phyloP scores from a whole-genome alignment of 2,329 filamentous ascomycete genomes.

The Dactylonectria macrodidyma region DNA sequence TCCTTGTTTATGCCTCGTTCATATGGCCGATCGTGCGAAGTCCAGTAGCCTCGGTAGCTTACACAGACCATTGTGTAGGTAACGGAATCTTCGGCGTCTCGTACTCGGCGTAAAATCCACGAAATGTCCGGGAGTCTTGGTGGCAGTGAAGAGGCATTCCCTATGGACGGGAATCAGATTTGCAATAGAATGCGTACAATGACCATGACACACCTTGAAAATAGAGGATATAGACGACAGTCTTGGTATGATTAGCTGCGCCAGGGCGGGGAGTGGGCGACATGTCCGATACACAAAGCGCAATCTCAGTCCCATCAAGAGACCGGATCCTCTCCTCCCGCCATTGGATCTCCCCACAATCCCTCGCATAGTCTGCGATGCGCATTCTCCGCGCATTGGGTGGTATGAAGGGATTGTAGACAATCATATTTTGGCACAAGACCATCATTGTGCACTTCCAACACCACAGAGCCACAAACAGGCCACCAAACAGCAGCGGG shows the following conservation, averaged over 20 bases:
- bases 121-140: conserved; percentile 71
- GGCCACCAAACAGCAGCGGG: conserved; percentile 75
- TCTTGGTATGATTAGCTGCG: conserved; percentile 24
- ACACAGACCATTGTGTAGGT: conserved; percentile 67
- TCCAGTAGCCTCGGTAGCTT: conserved; percentile 84
- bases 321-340: conserved; percentile 72
- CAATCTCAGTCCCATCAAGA: conserved; percentile 76
- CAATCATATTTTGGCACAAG: conserved; percentile 84
- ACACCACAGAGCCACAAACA: conserved; percentile 75
- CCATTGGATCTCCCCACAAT: conserved; percentile 77
- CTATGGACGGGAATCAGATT: conserved; percentile 52
- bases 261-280: conserved; percentile 18
- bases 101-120: conserved; percentile 63
- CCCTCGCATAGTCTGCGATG: conserved; percentile 73
- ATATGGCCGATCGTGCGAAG: conserved; percentile 78
- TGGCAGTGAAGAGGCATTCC: conserved; percentile 72
- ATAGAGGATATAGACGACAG: conserved; percentile 63
- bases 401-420: conserved; percentile 84
- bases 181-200: conserved; percentile 33
- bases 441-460: conserved; percentile 83
- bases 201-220: conserved; percentile 43
- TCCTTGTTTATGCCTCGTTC: conserved; percentile 80
- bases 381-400: conserved; percentile 78
- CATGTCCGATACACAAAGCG: conserved; percentile 69
- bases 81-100: conserved; percentile 53